A percentile compares a stretch with the other conserved stretches of the same genome.
Conservation (phyloP, 495 filamentous ascomycete species). For the Daldinia bambusicola region DNA sequence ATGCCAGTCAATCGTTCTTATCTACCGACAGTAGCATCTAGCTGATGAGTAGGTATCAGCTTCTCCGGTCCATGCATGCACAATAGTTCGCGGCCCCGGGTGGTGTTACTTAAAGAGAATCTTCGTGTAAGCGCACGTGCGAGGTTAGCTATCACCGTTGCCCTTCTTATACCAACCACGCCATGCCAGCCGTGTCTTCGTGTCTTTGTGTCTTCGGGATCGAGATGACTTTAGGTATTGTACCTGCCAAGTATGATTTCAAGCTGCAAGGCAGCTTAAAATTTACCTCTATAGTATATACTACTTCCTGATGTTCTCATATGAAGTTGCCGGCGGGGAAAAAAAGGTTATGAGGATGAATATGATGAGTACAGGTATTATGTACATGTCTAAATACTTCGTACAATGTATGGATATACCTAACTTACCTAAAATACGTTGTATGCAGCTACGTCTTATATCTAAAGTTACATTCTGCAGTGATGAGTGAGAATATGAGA, state of each 20-base stretch:
- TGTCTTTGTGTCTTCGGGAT: conserved; percentile 13
- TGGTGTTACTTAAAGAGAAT: conserved; percentile 17
- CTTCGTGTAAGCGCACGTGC: conserved; percentile 29
- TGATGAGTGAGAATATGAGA: conserved; percentile 12
- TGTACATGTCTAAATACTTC: not conserved
- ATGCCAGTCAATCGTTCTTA: conserved; percentile 39
- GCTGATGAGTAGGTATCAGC: conserved; percentile 11
- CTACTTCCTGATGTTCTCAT: not conserved
- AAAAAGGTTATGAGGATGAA: not conserved
- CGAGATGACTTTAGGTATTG: not conserved
- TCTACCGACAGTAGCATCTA: conserved; percentile 27
- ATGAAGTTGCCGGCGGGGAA: not conserved
- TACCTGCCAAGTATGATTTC: not conserved
- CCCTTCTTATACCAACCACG: conserved; percentile 9
- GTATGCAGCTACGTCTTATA: not conserved
- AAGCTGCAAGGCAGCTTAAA: not conserved
- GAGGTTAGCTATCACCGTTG: conserved; percentile 8
- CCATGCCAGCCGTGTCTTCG: conserved; percentile 3
- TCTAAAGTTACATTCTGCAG: conserved; percentile 25
- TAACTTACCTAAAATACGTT: not conserved
- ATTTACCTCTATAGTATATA: not conserved
- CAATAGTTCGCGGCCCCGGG: conserved; percentile 2
- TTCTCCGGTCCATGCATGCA: conserved; percentile 7
- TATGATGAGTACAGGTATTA: not conserved
- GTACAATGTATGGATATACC: too few relatives aligned